These are phyloP conservation scores for Viola odorata DNA, from an alignment of 345 rosid species.

Conservation along the genomic window DNA sequence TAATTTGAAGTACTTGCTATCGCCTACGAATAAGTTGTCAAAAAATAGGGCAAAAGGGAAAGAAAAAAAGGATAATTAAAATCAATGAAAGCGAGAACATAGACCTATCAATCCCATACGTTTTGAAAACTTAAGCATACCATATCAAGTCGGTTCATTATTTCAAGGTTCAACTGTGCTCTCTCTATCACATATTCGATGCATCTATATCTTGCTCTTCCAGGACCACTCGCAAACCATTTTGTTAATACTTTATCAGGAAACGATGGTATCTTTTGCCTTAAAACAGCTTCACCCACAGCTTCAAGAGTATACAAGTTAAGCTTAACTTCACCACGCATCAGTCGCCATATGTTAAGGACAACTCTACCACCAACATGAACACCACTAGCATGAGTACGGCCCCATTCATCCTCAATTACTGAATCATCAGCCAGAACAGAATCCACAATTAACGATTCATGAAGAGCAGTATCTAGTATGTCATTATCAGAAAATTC, in stretches of 20 bases:
- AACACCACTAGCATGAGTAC: conserved; percentile 96
- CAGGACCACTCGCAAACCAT: conserved; percentile 81
- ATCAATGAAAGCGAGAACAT: no score
- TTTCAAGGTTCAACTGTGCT: conserved; percentile 73
- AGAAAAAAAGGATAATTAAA: neutral
- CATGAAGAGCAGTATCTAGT: conserved; percentile 28
- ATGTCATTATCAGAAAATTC: conserved; percentile 34
- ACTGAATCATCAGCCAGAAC: conserved; percentile 44
- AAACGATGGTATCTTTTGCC: conserved; percentile 71
- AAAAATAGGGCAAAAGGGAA: no score
- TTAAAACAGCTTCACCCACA: conserved; percentile 75
- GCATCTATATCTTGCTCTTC: conserved; percentile 74
- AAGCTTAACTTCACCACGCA: conserved; percentile 85
- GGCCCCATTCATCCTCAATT: conserved; percentile 92
- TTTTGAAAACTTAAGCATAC: conserved; percentile 25
- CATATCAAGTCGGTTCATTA: conserved; percentile 85
- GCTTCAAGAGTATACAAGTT: conserved; percentile 78
- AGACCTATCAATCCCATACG: no score
- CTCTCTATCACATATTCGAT: conserved; percentile 63
- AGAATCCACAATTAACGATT: conserved; percentile 40
- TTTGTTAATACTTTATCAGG: conserved; percentile 52
- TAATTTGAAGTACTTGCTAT: no score
- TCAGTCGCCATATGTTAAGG: conserved; percentile 83
- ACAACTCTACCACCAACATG: conserved; percentile 95
- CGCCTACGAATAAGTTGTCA: no score